Evolutionary conservation across 139 green algal genomes (phyloP).

Genomic region (Micromonas commoda): DNA sequence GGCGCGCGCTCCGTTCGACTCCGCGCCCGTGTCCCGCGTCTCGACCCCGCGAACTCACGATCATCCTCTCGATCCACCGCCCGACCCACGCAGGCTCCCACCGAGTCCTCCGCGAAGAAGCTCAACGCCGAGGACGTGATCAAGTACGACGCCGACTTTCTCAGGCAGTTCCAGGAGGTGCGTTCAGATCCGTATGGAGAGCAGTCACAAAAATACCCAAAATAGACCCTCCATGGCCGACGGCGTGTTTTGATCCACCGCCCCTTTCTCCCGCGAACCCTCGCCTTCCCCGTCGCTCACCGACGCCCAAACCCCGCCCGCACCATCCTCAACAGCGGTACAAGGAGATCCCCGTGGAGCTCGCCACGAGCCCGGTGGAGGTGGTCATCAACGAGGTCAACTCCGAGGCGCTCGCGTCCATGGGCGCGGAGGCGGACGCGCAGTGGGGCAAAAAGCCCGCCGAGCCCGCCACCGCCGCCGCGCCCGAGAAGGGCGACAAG

Average conservation of each 20-base stretch:
- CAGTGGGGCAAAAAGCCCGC: not conserved
- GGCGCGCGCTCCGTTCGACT: too few relatives aligned
- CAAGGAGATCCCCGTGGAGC: not conserved
- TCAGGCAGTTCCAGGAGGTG: not conserved
- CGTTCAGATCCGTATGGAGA: too few relatives aligned
- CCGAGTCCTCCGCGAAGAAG: not conserved
- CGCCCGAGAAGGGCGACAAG: not conserved
- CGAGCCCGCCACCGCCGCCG: not conserved
- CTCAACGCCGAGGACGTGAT: not conserved
- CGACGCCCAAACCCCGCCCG: not conserved
- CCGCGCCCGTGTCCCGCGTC: too few relatives aligned
- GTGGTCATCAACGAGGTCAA: conserved; percentile 15
- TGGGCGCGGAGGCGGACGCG: not conserved
- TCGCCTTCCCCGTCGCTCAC: not conserved
- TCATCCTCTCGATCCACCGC: not conserved
- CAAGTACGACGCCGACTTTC: not conserved
- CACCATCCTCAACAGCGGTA: not conserved
- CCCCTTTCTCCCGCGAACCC: too few relatives aligned
- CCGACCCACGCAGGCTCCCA: not conserved
- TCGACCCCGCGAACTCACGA: too few relatives aligned
- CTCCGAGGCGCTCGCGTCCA: not conserved
- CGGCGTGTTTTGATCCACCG: too few relatives aligned
- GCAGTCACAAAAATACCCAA: too few relatives aligned
- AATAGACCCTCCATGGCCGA: too few relatives aligned
- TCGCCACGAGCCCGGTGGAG: not conserved